These are phyloP conservation scores for Symbiodinium pilosum DNA, from an alignment of 73 alveolate species.

Conservation along the genomic window DNA sequence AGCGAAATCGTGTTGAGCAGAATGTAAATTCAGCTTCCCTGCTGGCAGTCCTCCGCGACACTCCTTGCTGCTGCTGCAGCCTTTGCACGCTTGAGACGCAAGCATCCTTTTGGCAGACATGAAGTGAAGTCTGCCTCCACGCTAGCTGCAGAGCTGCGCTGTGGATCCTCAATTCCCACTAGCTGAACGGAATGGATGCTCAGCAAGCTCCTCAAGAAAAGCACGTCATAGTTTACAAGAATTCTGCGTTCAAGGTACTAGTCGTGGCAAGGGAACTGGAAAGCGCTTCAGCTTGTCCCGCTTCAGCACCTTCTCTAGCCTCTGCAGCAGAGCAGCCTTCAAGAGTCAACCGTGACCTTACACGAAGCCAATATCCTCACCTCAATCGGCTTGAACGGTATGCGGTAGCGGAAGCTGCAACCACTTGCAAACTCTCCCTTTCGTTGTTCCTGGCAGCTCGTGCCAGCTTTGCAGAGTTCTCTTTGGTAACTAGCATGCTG, in stretches of 20 bases:
- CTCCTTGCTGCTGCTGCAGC: not conserved
- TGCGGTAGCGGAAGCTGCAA: conserved; percentile 88
- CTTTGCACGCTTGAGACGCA: not conserved
- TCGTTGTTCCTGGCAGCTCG: conserved; percentile 35
- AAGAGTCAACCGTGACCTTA: not conserved
- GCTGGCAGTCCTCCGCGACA: not conserved
- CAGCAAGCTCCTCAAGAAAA: not conserved
- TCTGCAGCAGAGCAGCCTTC: not conserved
- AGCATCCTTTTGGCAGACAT: not conserved
- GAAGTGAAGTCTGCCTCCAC: not conserved
- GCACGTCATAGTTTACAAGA: not conserved
- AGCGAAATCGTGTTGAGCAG: too few relatives aligned
- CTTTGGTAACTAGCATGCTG: too few relatives aligned
- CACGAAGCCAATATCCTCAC: not conserved
- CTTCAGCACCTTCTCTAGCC: conserved; percentile 72
- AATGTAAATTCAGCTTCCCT: too few relatives aligned
- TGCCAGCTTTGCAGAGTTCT: not conserved
- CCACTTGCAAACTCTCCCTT: conserved; percentile 71
- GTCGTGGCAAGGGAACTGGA: conserved; percentile 53
- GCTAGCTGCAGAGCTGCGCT: conserved; percentile 30
- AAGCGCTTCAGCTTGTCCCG: conserved; percentile 58
- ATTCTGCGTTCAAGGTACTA: not conserved
- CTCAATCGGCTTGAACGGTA: conserved; percentile 86
- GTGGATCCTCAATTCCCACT: conserved; percentile 39
- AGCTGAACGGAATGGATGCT: too few relatives aligned